Base-by-base conservation (phyloP, 805 yeast genomes). In the Yarrowia sp. region DNA sequence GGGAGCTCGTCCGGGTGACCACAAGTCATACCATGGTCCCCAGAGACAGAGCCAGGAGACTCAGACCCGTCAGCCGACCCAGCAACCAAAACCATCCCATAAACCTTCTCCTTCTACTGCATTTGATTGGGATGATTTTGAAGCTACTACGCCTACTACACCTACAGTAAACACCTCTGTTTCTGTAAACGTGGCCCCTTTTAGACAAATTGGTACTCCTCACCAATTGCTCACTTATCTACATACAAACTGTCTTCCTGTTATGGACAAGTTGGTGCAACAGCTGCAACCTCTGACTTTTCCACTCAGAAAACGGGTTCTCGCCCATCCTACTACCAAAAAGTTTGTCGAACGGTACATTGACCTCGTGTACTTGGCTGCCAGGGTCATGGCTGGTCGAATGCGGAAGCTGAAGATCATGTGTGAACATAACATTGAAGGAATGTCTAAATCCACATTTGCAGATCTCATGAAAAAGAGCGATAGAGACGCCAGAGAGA, bases 151-250 rank as follows among this genome's bases (percentile, higher is more conserved):
- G 0, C 12, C 47, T 15, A 47, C 61, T 0, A 39, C 47, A 3
- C 7, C 36, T 6, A 40, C 15, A 39, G n/a, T 44, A 7, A 20
- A 10, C 24, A 14, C 47, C 1, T 2, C 38, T 12, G n/a, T 49
- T 30, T 17, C 49, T 1, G 3, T 39, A 0, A n/a, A 39, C 15
- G 9, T 55, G 5, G 13, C 61, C 2, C 46, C 61, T 2, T 58
- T 58, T 17, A n/a, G 50, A 14, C 30, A 30, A 5, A 61, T 68
- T 34, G 78, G 78, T 7, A 74, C 75, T 15, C 77, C 81, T 12
- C 77, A 71, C 47, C 74, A 71, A 3, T 64, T 69, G 4, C 68
- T 69, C 7, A 19, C 30, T 1, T 70, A 15, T 0, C 73, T 69
- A 0, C 73, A 67, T 9, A 71, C 70, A 61, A 73, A 76, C 24